These are phyloP conservation scores for Wallacemonas collosoma DNA, from an alignment of 208 protist genomes.

Conservation along the genomic window DNA sequence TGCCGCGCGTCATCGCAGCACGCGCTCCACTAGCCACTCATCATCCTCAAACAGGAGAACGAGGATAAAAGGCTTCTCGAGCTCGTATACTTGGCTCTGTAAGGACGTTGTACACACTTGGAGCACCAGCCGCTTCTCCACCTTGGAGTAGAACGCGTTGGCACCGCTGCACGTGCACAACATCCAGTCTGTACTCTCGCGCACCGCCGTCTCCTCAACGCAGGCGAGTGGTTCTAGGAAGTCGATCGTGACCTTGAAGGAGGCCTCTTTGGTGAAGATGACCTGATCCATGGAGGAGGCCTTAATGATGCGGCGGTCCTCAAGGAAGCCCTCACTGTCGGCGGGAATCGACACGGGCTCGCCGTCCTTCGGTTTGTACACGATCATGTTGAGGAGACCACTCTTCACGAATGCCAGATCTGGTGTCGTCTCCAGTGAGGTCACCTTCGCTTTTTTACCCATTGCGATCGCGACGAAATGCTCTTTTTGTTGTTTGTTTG, in stretches of 20 bases:
- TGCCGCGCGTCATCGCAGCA: conserved; percentile 30
- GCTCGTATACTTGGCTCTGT: conserved; percentile 62
- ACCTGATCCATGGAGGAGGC: conserved; percentile 70
- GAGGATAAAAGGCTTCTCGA: conserved; percentile 57
- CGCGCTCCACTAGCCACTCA: conserved; percentile 69
- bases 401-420: conserved; percentile 64
- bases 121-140: conserved; percentile 74
- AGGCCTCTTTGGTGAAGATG: conserved; percentile 51
- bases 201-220: conserved; percentile 71
- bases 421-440: conserved; percentile 49
- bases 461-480: conserved; percentile 14
- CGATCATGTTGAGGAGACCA: conserved; percentile 67
- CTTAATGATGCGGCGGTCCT: conserved; percentile 53
- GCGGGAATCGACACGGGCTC: conserved; percentile 32
- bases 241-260: conserved; percentile 79
- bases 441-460: conserved; percentile 41
- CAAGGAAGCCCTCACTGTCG: conserved; percentile 51
- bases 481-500: too few species aligned
- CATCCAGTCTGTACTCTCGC: conserved; percentile 82
- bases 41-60: conserved; percentile 58
- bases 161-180: conserved; percentile 63
- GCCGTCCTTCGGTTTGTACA: conserved; percentile 42
- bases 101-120: conserved; percentile 64
- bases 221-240: conserved; percentile 63
- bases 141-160: conserved; percentile 70